phyloP scores from a whole-genome alignment of 495 filamentous ascomycete species.

The Aspergillus haitiensis region DNA sequence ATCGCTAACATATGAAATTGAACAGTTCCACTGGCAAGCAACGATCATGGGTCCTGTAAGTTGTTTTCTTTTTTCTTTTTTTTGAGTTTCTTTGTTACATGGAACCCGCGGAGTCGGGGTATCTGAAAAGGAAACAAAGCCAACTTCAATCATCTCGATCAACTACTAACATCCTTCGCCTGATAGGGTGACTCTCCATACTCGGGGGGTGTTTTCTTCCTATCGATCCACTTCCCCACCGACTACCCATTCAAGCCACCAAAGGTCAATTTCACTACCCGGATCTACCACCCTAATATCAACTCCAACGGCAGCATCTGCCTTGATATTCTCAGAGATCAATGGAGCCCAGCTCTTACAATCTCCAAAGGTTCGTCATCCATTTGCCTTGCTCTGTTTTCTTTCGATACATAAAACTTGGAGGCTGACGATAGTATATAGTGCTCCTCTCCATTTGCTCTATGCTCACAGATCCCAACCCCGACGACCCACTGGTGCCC shows the following conservation, averaged over 20 bases:
- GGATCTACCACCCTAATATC: constrained; percentile 99
- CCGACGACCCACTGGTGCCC: constrained; percentile 95
- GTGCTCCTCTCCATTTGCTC: constrained; percentile 98
- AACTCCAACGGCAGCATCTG: constrained; percentile 99
- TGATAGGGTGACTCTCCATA: constrained; percentile 87
- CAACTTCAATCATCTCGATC: not conserved
- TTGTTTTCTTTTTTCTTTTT: constrained; percentile 20
- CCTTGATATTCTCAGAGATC: constrained; percentile 94
- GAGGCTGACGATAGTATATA: constrained; percentile 37
- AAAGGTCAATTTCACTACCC: constrained; percentile 99
- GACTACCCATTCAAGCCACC: constrained; percentile 99
- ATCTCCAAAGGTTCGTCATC: constrained; percentile 88
- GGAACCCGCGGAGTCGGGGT: not conserved
- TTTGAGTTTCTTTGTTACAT: constrained; percentile 5
- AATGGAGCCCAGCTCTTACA: constrained; percentile 98
- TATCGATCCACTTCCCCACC: constrained; percentile 97
- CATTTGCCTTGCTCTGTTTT: not conserved
- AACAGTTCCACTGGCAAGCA: constrained; percentile 99
- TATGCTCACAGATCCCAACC: constrained; percentile 99
- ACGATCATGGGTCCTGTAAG: constrained; percentile 99
- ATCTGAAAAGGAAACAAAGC: not conserved
- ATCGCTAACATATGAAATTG: constrained; percentile 17
- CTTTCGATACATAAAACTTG: not conserved
- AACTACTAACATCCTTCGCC: constrained; percentile 22
- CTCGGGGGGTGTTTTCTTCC: constrained; percentile 96